Evolutionary conservation across 257 asterid species (phyloP).

Genomic region (Asclepias syriaca): DNA sequence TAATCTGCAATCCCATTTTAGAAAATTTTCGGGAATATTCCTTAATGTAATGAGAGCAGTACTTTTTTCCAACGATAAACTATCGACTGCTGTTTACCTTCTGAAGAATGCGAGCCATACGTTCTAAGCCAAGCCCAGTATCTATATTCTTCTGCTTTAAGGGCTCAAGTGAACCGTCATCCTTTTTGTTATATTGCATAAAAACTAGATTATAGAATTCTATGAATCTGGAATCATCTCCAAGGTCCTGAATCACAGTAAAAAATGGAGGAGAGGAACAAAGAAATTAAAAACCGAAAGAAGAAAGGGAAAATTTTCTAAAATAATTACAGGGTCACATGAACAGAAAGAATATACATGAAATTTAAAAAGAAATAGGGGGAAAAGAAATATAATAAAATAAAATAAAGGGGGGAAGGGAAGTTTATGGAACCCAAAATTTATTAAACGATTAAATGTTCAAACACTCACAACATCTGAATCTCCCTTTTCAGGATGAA

Average conservation of each 20-base stretch:
- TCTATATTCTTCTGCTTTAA: conserved; percentile 91
- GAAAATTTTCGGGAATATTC: neutral
- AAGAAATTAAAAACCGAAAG: conserved; percentile 4
- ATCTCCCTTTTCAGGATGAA: conserved; percentile 75
- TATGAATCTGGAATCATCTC: conserved; percentile 90
- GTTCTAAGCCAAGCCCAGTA: conserved; percentile 96
- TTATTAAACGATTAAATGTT: conserved; percentile 4
- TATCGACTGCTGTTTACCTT: conserved; percentile 32
- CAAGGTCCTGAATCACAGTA: conserved; percentile 62
- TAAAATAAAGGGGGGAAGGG: neutral
- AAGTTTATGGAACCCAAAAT: conserved; percentile 11
- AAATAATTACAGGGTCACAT: no score
- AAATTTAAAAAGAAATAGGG: conserved; percentile 9
- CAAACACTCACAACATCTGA: conserved; percentile 58
- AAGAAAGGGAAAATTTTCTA: neutral
- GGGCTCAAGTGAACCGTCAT: conserved; percentile 95
- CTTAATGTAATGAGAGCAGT: neutral
- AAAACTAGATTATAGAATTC: conserved; percentile 97
- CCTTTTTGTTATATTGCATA: conserved; percentile 86
- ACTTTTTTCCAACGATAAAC: neutral
- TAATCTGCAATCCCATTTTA: neutral
- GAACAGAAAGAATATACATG: neutral
- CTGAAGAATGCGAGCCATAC: conserved; percentile 94
- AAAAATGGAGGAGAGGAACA: conserved; percentile 9
- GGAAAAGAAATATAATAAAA: neutral